Evolutionary conservation across 2,329 filamentous ascomycete genomes (phyloP).

Genomic region (Hymenoscyphus fructigenus): DNA sequence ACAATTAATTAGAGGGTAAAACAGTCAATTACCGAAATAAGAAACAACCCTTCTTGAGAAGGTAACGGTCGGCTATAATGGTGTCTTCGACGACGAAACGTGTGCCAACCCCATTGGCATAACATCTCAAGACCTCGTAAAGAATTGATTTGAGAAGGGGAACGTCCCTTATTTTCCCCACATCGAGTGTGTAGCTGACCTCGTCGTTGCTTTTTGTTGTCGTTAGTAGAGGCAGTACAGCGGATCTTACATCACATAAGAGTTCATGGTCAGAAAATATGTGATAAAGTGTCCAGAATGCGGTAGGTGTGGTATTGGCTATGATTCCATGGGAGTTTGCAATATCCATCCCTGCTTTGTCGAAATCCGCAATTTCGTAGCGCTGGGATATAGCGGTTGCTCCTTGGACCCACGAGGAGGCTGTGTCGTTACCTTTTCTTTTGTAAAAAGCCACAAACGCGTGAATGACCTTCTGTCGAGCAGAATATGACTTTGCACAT

Average conservation of each 20-base stretch:
- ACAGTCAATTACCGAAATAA: too few species aligned
- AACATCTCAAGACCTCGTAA: background rate
- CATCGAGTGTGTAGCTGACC: background rate
- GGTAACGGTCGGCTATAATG: background rate
- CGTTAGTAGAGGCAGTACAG: background rate
- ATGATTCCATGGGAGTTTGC: background rate
- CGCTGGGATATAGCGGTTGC: background rate
- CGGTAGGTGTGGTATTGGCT: background rate
- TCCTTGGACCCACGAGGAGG: background rate
- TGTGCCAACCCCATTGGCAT: background rate
- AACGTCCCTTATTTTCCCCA: background rate
- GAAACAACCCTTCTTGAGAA: conserved; percentile 5
- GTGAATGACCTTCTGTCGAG: too few species aligned
- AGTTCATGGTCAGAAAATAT: background rate
- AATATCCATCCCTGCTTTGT: background rate
- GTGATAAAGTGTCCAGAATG: conserved; percentile 8
- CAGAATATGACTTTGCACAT: background rate
- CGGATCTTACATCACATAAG: background rate
- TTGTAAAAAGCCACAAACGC: background rate
- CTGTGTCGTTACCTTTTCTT: background rate
- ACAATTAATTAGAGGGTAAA: too few species aligned
- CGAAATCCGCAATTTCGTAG: background rate
- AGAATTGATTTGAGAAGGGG: conserved; percentile 3
- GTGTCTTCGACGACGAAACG: conserved; percentile 2
- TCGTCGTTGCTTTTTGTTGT: background rate